Evolutionary conservation across 2,329 filamentous ascomycete species (phyloP), one percentile per base, ranked within the genome.

Genomic region (Fusarium humuli): DNA sequence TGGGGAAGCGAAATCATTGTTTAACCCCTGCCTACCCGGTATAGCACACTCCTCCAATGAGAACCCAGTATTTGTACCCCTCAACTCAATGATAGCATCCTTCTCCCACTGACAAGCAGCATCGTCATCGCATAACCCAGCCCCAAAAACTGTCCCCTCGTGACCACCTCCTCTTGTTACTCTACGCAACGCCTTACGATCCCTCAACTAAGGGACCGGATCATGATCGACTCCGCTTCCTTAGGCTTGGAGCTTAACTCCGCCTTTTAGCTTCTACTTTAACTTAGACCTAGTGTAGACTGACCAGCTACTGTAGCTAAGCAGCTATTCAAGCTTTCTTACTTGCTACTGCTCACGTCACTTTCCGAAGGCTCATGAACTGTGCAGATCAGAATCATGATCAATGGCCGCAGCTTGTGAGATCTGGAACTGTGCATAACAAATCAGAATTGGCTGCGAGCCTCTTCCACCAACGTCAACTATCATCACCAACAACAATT

Each of bases 51-150:
- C 7, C 25, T n/a, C 25, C 25, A 47, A 47, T 47, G 5, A 20
- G 23, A 20, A 22, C 14, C 18, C n/a, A 27, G 30, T 41, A 29
- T 20, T 16, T 53, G 32, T 32, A n/a, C 53, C 40, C 41, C 29
- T 47, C 53, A 32, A 53, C 27, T 47, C 53, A 34, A 25, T 47
- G 34, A 10, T 37, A 37, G 41, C n/a, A 14, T 10, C 30, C 29
- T 25, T 48, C 23, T 25, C 27, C 30, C 30, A 61, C 42, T 49
- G 61, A 54, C 63, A 60, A 58, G 54, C 46, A 58, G 20, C 30
- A 61, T 57, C 69, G 69, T 72, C 69, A 72, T 72, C 37, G 65
- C 62, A 62, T 72, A 54, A 63, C 30, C 50, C 41, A 44, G 25
- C 46, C 49, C 45, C 41, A 59, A 70, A 50, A 44, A 18, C 41